Base-by-base conservation (phyloP, 2,329 filamentous ascomycete genomes). In the Alternaria novae-zelandiae region DNA sequence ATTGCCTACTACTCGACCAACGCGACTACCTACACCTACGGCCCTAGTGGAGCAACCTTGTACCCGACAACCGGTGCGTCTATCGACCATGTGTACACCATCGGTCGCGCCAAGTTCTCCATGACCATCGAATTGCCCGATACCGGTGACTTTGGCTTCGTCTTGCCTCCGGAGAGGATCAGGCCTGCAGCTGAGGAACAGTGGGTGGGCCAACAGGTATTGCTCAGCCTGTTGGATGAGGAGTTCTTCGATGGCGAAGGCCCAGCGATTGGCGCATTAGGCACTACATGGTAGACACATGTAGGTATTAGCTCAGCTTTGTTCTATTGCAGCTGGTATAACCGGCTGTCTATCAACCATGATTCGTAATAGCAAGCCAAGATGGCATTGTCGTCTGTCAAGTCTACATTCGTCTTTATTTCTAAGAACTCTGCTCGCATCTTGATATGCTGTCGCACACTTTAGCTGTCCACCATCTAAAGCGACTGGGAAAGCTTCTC, bases 11-110 rank as follows among this genome's bases (percentile, higher is more conserved):
- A 64, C 8, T 74, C 71, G 0, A 47, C 59, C 9, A 71, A 69
- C 28, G 69, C 65, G 6, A 75, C 86, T 1, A 73, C 69, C 2
- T 78, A 46, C 82, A 81, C 75, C 63, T 74, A 50, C 76, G 84
- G 84, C 2, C 82, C 83, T 0, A 83, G 86, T 62, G 90, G 88
- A 71, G 79, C 79, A n/a, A 88, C 86, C 20, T 84, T 90, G 64
- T 90, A 90, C 73, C 82, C 84, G 53, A 85, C 86, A 1, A 81
- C 80, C 5, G 83, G 83, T 7, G 72, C 73, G 44, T 79, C 79
- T 25, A 73, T 79, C 5, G 83, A 85, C 68, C 83, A 83, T 53
- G 73, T 81, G 1, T 78, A 81, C 59, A 79, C 78, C 41, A 72
- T 81, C 12, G 78, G 78, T 2, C 74, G 77, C 11, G 78, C 84